These are phyloP conservation scores for Candida saitoana DNA, from an alignment of 805 yeast species.

Conservation along the genomic window DNA sequence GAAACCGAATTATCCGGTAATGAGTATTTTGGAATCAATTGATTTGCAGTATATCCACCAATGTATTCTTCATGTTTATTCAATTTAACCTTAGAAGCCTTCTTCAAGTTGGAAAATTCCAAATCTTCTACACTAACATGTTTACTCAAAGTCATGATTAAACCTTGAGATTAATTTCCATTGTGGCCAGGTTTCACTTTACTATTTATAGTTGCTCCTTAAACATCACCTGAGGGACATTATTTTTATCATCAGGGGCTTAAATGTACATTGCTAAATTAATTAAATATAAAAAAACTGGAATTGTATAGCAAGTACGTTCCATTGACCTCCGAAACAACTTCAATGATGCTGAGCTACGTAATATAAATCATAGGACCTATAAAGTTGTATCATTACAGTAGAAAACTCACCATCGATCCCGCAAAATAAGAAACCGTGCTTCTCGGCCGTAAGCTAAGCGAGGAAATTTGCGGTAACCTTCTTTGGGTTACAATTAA, in stretches of 20 bases:
- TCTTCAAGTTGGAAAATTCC: slow-evolving; percentile 28
- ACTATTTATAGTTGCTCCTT: neutral
- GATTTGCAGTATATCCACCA: slow-evolving; percentile 26
- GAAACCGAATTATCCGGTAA: slow-evolving; percentile 57
- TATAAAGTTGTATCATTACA: too few species aligned
- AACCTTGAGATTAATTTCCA: neutral
- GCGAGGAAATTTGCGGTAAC: too few species aligned
- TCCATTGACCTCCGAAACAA: too few species aligned
- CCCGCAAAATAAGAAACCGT: too few species aligned
- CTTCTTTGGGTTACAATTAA: too few species aligned
- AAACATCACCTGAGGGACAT: neutral
- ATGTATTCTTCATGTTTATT: slow-evolving; percentile 27
- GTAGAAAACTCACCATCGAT: too few species aligned
- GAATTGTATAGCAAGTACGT: too few species aligned
- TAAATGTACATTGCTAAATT: too few species aligned
- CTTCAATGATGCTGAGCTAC: too few species aligned
- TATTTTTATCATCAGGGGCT: neutral
- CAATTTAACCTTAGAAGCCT: slow-evolving; percentile 16
- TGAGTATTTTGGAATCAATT: slow-evolving; percentile 50
- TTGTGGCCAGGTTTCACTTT: neutral
- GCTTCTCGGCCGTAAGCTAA: too few species aligned
- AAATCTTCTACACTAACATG: slow-evolving; percentile 45
- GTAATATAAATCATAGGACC: too few species aligned
- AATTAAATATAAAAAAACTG: too few species aligned
- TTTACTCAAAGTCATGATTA: slow-evolving; percentile 38